phyloP scores from a whole-genome alignment of 2,329 filamentous ascomycete genomes.

The Scytalidium lignicola region DNA sequence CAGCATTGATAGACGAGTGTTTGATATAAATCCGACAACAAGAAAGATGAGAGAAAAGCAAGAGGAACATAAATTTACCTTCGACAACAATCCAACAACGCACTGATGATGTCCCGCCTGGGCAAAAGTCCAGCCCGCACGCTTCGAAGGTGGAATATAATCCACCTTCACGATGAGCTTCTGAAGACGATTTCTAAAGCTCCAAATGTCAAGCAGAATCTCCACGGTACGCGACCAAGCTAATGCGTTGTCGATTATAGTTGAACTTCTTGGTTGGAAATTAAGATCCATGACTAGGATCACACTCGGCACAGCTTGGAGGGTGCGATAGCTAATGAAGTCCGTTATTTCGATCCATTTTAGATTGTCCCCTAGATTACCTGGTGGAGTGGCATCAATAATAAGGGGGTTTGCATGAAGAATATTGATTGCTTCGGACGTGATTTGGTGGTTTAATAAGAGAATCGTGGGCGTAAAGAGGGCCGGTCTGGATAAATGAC shows the following conservation, averaged over 20 bases:
- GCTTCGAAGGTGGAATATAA: constrained; percentile 3
- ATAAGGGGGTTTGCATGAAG: constrained; percentile 25
- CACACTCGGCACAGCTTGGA: constrained; percentile 14
- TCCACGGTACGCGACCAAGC: constrained; percentile 10
- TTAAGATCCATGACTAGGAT: constrained; percentile 10
- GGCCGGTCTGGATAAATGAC: not conserved
- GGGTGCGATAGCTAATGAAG: constrained; percentile 12
- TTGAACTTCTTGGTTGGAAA: not conserved
- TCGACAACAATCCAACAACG: constrained; percentile 5
- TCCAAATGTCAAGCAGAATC: constrained; percentile 14
- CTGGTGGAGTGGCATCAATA: constrained; percentile 14
- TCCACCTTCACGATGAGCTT: constrained; percentile 4
- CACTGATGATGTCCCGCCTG: constrained; percentile 2
- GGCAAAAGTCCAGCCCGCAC: constrained; percentile 7
- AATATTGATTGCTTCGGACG: constrained; percentile 22
- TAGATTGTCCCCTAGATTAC: constrained; percentile 2
- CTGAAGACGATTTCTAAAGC: constrained; percentile 8
- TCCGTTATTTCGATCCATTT: constrained; percentile 13
- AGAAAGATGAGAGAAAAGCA: not conserved
- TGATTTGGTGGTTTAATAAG: constrained; percentile 29
- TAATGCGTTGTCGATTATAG: not conserved
- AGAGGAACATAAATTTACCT: constrained; percentile 1
- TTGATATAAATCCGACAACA: constrained; percentile 3
- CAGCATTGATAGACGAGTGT: no score
- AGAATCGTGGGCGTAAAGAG: constrained; percentile 26